These are phyloP conservation scores for Sporothrix phasma DNA, from an alignment of 2,329 filamentous ascomycete genomes.

Conservation along the genomic window DNA sequence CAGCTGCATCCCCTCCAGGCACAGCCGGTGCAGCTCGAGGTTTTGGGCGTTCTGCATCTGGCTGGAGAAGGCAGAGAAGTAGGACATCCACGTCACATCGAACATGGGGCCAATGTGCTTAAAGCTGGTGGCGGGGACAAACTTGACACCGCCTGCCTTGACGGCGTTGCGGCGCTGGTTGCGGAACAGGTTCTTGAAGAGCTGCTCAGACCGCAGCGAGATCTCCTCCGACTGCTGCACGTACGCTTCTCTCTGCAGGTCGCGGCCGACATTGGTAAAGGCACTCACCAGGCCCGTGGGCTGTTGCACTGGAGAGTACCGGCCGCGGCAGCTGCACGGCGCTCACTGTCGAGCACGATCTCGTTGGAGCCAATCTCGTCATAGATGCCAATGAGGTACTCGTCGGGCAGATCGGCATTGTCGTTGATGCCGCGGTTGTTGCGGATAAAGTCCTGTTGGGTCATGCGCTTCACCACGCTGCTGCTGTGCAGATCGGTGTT, in stretches of 20 bases:
- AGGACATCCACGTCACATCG: constrained; percentile 98
- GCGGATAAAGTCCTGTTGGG: constrained; percentile 94
- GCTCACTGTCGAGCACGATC: constrained; percentile 88
- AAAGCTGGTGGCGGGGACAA: constrained; percentile 86
- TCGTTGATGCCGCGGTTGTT: constrained; percentile 99
- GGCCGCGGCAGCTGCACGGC: constrained; percentile 75
- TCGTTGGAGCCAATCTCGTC: constrained; percentile 88
- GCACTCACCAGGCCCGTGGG: constrained; percentile 69
- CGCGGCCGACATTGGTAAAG: constrained; percentile 81
- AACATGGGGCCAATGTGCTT: constrained; percentile 98
- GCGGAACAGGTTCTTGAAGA: constrained; percentile 88
- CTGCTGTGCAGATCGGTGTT: constrained; percentile 92
- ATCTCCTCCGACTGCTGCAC: constrained; percentile 95
- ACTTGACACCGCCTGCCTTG: constrained; percentile 57
- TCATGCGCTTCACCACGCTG: constrained; percentile 81
- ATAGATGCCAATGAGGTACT: constrained; percentile 81
- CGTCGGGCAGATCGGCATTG: constrained; percentile 81
- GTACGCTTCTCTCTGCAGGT: constrained; percentile 86
- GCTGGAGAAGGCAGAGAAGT: constrained; percentile 86
- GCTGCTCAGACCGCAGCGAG: constrained; percentile 58
- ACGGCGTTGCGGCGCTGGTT: constrained; percentile 75
- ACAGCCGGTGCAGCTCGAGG: constrained; percentile 80
- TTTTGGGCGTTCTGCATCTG: constrained; percentile 92
- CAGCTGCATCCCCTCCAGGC: constrained; percentile 90
- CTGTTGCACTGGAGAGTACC: constrained; percentile 45